These are phyloP conservation scores for Cladophialophora immunda DNA, from an alignment of 2,329 filamentous ascomycete species.

Conservation along the genomic window DNA sequence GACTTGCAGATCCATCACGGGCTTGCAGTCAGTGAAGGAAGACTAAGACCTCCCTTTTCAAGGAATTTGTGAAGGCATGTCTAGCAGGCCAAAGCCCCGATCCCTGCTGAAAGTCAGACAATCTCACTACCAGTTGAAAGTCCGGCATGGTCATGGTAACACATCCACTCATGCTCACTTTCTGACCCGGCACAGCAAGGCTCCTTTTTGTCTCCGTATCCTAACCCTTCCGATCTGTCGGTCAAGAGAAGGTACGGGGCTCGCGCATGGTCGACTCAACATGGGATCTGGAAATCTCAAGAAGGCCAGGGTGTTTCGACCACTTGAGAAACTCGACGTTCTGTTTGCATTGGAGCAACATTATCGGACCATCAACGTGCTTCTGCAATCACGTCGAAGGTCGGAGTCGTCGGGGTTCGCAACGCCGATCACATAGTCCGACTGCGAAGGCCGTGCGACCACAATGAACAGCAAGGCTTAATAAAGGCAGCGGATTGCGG, in stretches of 20 bases:
- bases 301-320: background rate
- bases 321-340: background rate
- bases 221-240: background rate
- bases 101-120: background rate
- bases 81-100: background rate
- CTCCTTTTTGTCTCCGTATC: background rate
- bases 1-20: background rate
- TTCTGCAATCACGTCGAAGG: no score
- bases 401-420: no score
- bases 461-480: background rate
- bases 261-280: background rate
- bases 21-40: background rate
- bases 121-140: background rate
- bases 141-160: background rate
- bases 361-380: no score
- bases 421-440: background rate
- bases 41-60: background rate
- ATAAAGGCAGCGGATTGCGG: background rate
- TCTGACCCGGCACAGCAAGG: background rate
- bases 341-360: background rate
- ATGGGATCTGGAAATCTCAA: background rate
- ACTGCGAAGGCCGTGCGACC: background rate
- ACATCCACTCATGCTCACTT: background rate
- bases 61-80: background rate
- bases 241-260: background rate